A percentile compares a stretch with the other conserved stretches of the same genome.
phyloP scores from a whole-genome alignment of 495 filamentous ascomycete genomes.

The Haplographium delicatum region DNA sequence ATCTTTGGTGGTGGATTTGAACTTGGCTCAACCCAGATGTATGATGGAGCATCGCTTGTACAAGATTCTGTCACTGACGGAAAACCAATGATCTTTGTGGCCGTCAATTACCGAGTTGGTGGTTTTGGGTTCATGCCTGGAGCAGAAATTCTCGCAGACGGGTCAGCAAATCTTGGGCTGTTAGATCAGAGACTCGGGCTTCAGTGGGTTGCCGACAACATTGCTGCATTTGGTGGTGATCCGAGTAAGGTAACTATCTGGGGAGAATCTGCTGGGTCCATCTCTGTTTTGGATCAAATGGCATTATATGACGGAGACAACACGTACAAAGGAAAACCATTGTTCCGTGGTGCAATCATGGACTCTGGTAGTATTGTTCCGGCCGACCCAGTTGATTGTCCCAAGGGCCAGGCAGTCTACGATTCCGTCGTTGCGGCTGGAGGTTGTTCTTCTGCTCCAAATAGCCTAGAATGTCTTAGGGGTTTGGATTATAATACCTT shows the following conservation, averaged over 20 bases:
- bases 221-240: slow-evolving; percentile 35
- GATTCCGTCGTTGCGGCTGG: slow-evolving; percentile 53
- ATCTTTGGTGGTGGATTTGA: slow-evolving; percentile 67
- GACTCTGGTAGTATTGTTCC: slow-evolving; percentile 62
- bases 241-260: slow-evolving; percentile 39
- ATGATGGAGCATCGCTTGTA: slow-evolving; percentile 50
- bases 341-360: slow-evolving; percentile 62
- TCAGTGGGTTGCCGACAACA: slow-evolving; percentile 47
- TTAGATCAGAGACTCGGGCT: slow-evolving; percentile 40
- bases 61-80: slow-evolving; percentile 43
- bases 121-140: slow-evolving; percentile 58
- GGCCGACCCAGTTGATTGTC: slow-evolving; percentile 56
- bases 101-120: slow-evolving; percentile 58
- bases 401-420: slow-evolving; percentile 59
- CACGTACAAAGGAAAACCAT: slow-evolving; percentile 60
- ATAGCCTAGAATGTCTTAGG: slow-evolving; percentile 62
- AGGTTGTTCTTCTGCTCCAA: slow-evolving; percentile 49
- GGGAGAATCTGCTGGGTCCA: slow-evolving; percentile 41
- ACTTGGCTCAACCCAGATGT: slow-evolving; percentile 49
- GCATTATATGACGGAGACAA: slow-evolving; percentile 62
- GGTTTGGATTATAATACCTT: slow-evolving; percentile 51
- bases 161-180: slow-evolving; percentile 44
- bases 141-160: slow-evolving; percentile 60
- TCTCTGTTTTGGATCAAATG: slow-evolving; percentile 69
- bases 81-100: slow-evolving; percentile 59